phyloP scores from a whole-genome alignment of 2,329 filamentous ascomycete species.

The Fusarium paranaense region DNA sequence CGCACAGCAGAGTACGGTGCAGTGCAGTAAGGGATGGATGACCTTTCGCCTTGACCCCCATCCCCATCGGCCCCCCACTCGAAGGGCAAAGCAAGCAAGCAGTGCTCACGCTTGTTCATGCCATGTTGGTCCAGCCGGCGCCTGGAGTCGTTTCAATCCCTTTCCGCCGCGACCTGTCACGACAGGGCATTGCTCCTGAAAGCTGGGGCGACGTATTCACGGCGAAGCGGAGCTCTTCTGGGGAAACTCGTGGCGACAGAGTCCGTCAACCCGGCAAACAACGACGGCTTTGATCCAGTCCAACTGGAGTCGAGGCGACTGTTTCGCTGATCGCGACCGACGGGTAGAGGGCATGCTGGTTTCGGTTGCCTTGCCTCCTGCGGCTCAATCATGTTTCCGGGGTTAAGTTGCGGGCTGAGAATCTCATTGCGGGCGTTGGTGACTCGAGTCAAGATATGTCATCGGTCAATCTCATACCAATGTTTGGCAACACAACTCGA shows the following conservation, averaged over 20 bases:
- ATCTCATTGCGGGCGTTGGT: constrained; percentile 38
- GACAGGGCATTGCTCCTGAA: constrained; percentile 1
- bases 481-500: constrained; percentile 26
- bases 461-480: constrained; percentile 41
- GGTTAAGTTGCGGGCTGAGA: constrained; percentile 35
- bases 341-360: constrained; percentile 15
- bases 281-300: constrained; percentile 5
- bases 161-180: constrained; percentile 17
- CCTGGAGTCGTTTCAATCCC: neutral
- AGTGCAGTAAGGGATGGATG: neutral
- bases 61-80: constrained; percentile 19
- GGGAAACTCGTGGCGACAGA: neutral
- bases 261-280: neutral
- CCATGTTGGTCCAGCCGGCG: neutral
- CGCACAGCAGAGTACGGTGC: neutral
- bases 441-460: constrained; percentile 38
- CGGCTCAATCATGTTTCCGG: constrained; percentile 19
- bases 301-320: constrained; percentile 27
- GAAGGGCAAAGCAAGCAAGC: constrained; percentile 23
- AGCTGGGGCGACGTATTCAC: constrained; percentile 15
- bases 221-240: constrained; percentile 7
- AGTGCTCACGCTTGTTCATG: constrained; percentile 11
- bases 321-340: constrained; percentile 15
- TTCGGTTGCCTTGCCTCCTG: constrained; percentile 25
- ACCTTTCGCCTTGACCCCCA: neutral